phyloP scores from a whole-genome alignment of 768 basidiomycete species.

The Lentinula detonsa region DNA sequence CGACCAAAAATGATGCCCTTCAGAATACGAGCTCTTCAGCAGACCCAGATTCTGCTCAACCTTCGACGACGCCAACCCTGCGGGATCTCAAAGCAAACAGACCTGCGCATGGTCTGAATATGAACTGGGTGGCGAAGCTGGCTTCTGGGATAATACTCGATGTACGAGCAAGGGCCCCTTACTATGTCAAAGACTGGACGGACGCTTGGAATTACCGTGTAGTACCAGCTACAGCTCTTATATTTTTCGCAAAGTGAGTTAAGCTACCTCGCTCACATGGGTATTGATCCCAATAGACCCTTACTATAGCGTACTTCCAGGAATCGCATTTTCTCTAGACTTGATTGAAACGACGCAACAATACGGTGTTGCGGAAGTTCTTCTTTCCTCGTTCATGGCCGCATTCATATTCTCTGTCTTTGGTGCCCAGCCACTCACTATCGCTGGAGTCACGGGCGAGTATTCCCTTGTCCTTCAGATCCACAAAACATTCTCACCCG shows the following conservation, averaged over 20 bases:
- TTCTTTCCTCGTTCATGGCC: slow-evolving; percentile 82
- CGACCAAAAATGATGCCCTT: not conserved
- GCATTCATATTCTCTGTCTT: slow-evolving; percentile 84
- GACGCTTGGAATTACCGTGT: slow-evolving; percentile 93
- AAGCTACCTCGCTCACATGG: not conserved
- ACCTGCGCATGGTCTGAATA: not conserved
- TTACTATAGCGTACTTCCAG: slow-evolving; percentile 65
- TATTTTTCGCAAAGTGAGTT: slow-evolving; percentile 79
- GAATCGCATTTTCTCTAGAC: slow-evolving; percentile 88
- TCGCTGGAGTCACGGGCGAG: slow-evolving; percentile 83
- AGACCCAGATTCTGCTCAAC: not conserved
- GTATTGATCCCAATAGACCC: slow-evolving; percentile 10
- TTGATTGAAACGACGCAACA: slow-evolving; percentile 86
- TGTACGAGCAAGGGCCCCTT: slow-evolving; percentile 65
- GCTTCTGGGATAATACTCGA: slow-evolving; percentile 68
- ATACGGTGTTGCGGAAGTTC: slow-evolving; percentile 86
- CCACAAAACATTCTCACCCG: not conserved
- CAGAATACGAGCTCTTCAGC: not conserved
- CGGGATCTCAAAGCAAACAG: not conserved
- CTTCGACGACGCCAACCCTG: not conserved
- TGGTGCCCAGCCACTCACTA: slow-evolving; percentile 86
- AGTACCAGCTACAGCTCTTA: slow-evolving; percentile 77
- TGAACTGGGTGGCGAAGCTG: slow-evolving; percentile 21
- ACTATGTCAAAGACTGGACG: slow-evolving; percentile 83
- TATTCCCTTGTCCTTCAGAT: not conserved